Evolutionary conservation across 2,329 filamentous ascomycete species (phyloP).

Genomic region (Fusarium sp.): DNA sequence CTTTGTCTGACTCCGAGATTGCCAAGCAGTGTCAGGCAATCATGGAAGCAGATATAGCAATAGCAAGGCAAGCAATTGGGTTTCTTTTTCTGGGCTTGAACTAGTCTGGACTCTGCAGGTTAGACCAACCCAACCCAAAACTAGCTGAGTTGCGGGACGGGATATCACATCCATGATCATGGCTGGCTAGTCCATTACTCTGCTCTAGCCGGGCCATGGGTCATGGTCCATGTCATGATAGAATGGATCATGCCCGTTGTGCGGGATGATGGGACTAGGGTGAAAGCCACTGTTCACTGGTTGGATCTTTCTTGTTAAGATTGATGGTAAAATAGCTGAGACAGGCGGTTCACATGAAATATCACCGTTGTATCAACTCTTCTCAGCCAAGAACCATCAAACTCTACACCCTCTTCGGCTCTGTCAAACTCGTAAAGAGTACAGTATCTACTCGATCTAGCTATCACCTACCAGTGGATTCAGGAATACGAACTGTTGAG

Average conservation of each 20-base stretch:
- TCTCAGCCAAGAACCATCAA: not conserved
- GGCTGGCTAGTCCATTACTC: slow-evolving; percentile 3
- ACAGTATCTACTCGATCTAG: too few relatives aligned
- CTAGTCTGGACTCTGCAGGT: slow-evolving; percentile 13
- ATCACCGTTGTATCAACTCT: not conserved
- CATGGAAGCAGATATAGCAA: slow-evolving; percentile 19
- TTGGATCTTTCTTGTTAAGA: not conserved
- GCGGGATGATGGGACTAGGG: slow-evolving; percentile 29
- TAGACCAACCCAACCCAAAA: slow-evolving; percentile 21
- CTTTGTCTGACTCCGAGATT: slow-evolving; percentile 5
- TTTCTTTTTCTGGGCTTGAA: slow-evolving; percentile 6
- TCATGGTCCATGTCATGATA: slow-evolving; percentile 13
- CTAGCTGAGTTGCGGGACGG: slow-evolving; percentile 36
- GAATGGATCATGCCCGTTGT: slow-evolving; percentile 20
- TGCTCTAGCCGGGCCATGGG: slow-evolving; percentile 7
- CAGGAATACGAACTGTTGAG: slow-evolving; percentile 45
- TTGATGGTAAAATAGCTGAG: not conserved
- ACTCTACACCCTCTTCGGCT: not conserved
- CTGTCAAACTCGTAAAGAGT: slow-evolving; percentile 16
- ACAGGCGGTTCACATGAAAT: not conserved
- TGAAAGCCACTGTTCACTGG: not conserved
- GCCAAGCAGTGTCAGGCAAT: slow-evolving; percentile 33
- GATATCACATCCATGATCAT: slow-evolving; percentile 25
- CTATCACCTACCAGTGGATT: slow-evolving; percentile 12
- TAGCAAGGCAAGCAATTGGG: not conserved